Evolutionary conservation across 345 rosid species (phyloP), one percentile per base, ranked within the genome.

Genomic region (Physaria fendleri): DNA sequence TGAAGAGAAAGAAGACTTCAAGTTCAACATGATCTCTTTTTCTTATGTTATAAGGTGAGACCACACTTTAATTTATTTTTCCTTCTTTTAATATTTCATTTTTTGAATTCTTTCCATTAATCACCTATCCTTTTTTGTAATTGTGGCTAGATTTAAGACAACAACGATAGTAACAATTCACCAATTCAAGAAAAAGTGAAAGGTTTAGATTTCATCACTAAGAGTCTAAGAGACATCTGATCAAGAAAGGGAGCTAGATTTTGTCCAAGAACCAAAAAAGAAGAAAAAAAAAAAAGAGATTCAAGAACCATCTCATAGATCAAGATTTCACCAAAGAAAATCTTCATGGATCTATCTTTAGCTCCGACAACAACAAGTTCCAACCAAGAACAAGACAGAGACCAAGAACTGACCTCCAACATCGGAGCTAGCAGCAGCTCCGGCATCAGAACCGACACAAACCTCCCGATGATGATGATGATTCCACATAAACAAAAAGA

Each of bases 291-390:
- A 37, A 9, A 32, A 21, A 37, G 16, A 5, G 45, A 54, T 34
- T 34, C 42, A 47, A 57, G 64, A 58, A 32, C 20, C 54, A 10
- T 15, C 54, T 40, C 18, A 27, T 4, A 24, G 59, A 52, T 41
- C 56, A 52, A 44, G 73, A 60, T 25, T 43, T 51, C 29, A 4
- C 59, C 50, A 39, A 41, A 9, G 14, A 18, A 25, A 25, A 5
- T 4, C 49, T 27, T 63, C 59, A 79, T 80, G 88, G 88, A 82
- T 63, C 72, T 82, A 61, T 78, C 92, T 4, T 75, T 85, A 8
- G 88, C 81, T 52, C 72, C 73, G 39, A 56, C 57, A 27, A 29
- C 71, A 38, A 77, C 64, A 56, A 66, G 57, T 21, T 69, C 74
- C 59, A 68, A 69, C n/a, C 69, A 63, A 48, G 74, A 70, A 28